Percentiles rank a stretch among this genome's conserved stretches.
These are phyloP conservation scores for Selenicereus undatus DNA, from an alignment of 148 eudicot species.

Conservation along the genomic window DNA sequence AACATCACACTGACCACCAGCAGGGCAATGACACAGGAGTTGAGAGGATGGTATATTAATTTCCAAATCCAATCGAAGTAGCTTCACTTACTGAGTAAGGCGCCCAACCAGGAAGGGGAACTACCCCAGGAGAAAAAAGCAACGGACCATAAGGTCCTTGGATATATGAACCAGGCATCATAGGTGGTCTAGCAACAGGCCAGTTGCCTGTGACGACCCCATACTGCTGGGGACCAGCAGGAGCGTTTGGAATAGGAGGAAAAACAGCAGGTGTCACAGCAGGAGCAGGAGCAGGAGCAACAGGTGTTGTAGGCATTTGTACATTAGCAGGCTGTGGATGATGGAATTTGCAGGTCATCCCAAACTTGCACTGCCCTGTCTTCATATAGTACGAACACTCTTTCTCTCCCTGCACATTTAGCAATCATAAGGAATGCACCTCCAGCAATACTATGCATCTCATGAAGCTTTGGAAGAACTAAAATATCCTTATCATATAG, in stretches of 20 bases:
- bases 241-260: slow-evolving; percentile 45
- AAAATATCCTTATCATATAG: background rate
- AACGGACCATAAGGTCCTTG: slow-evolving; percentile 75
- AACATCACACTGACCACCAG: background rate
- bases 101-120: slow-evolving; percentile 79
- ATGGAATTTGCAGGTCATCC: slow-evolving; percentile 87
- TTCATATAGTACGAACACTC: slow-evolving; percentile 86
- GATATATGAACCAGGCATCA: slow-evolving; percentile 65
- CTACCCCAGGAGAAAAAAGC: slow-evolving; percentile 67
- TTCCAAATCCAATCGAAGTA: background rate
- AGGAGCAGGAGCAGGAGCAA: slow-evolving; percentile 42
- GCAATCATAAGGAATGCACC: slow-evolving; percentile 10
- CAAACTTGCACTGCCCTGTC: slow-evolving; percentile 94
- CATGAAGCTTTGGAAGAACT: background rate
- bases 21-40: background rate
- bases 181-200: slow-evolving; percentile 68
- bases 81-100: slow-evolving; percentile 65
- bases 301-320: slow-evolving; percentile 37
- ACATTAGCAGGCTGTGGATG: slow-evolving; percentile 74
- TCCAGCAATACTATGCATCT: background rate
- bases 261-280: slow-evolving; percentile 41
- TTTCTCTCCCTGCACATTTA: slow-evolving; percentile 72
- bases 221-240: slow-evolving; percentile 65
- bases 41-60: background rate
- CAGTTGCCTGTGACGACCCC: slow-evolving; percentile 64